Conservation (phyloP, 495 filamentous ascomycete genomes). For the Glonium stellatum region DNA sequence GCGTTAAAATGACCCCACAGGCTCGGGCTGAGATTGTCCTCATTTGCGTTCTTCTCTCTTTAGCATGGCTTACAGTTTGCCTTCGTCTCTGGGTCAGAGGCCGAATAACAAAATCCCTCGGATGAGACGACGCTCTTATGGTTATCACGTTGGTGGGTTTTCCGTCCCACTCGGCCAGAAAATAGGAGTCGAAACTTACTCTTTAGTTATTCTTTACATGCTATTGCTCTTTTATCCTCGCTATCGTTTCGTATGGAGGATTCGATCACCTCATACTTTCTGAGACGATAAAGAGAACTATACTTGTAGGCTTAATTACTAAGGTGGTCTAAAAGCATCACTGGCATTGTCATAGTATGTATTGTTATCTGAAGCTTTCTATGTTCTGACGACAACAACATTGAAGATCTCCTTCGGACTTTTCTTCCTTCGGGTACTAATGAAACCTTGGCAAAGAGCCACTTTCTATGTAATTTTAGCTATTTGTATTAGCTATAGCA, state of each 20-base stretch:
- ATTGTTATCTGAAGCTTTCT: slow-evolving; percentile 36
- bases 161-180: background rate
- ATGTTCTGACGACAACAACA: slow-evolving; percentile 35
- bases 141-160: slow-evolving; percentile 18
- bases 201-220: slow-evolving; percentile 18
- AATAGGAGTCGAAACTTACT: background rate
- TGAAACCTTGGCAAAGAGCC: slow-evolving; percentile 27
- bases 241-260: slow-evolving; percentile 1
- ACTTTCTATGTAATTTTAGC: slow-evolving; percentile 34
- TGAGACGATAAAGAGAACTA: background rate
- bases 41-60: slow-evolving; percentile 22
- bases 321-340: background rate
- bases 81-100: slow-evolving; percentile 31
- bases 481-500: slow-evolving; percentile 35
- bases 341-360: slow-evolving; percentile 20
- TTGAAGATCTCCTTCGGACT: slow-evolving; percentile 42
- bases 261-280: background rate
- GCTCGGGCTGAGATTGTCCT: slow-evolving; percentile 1
- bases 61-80: slow-evolving; percentile 25
- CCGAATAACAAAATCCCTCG: slow-evolving; percentile 18
- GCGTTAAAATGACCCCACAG: background rate
- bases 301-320: slow-evolving; percentile 4
- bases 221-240: slow-evolving; percentile 18
- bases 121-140: slow-evolving; percentile 23
- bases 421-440: slow-evolving; percentile 40